Evolutionary conservation across 2,329 filamentous ascomycete species (phyloP), one percentile per base, ranked within the genome.

Genomic region (Stemphylium beticola): DNA sequence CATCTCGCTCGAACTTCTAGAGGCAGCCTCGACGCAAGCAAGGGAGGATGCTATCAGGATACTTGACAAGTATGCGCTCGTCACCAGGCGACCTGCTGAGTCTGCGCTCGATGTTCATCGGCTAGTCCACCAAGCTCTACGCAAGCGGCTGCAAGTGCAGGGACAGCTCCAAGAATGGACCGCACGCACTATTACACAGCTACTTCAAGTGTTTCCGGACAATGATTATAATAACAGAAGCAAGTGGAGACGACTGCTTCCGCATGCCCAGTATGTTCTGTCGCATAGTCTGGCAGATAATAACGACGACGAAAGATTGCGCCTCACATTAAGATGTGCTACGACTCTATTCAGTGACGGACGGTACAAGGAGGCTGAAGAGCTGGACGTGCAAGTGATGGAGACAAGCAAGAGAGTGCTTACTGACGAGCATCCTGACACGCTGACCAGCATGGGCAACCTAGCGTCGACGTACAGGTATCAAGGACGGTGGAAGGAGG

Each of bases 1-100:
- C 44, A 60, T 66, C n/a, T 49, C 50, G 47, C 57, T 60, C 22
- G 53, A 58, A 37, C 49, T 67, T 53, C 56, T 66, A 12, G 43
- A 55, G 34, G 33, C 55, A 53, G 39, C 51, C 17, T 55, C n/a
- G n/a, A n/a, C n/a, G n/a, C n/a, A n/a, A n/a, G n/a, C n/a, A n/a
- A n/a, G n/a, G n/a, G n/a, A n/a, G 4, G 8, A 55, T 49, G 62
- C 60, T 11, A 54, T 68, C 20, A 54, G 44, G 8, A 51, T 60
- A 15, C 56, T 60, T 18, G 32, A 49, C 24, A 20, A 15, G 3
- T 54, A 49, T 26, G 42, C 58, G 17, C 57, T 65, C 42, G 42
- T 62, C 33, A 55, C 47, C 4, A 53, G 41, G 24, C 49, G 48
- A 36, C 37, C 46, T 41, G 51, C 53, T 15, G 45, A 58, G 22